Evolutionary conservation across 768 basidiomycete species (phyloP), one percentile per base, ranked within the genome.

Genomic region (Mycena epipterygia): DNA sequence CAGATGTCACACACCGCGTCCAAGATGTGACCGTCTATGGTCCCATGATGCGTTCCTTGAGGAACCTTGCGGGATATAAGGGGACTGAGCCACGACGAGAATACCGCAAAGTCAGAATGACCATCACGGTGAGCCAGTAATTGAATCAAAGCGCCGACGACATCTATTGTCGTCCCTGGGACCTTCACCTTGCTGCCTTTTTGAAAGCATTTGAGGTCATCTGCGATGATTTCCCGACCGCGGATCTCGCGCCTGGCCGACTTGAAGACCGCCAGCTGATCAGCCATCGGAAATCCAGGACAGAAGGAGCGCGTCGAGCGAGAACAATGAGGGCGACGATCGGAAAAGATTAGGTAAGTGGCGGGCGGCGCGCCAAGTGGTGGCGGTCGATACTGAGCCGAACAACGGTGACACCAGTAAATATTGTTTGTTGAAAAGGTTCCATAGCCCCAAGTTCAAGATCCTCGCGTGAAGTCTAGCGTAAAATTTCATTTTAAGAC

Each of bases 71-170:
- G 35, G 17, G 37, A 12, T 29, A 70, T 55, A 13, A 70, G 64
- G 2, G 69, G 69, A 6, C 63, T 23, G 25, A 70, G 63, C 69
- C 27, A 65, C 2, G 69, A 41, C 0, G 69, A 70, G 41, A 70
- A 70, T 0, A 70, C 32, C 0, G 69, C 69, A 25, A 65, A 65
- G 51, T 57, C 57, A 13, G 7, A 21, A n/a, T 49, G 51, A 0
- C 68, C 67, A 2, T n/a, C 27, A 19, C 27, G 6, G 29, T 67
- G 48, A 2, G 44, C 42, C 14, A 67, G 14, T 13, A 19, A 17
- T 23, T 67, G 65, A 16, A 68, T 41, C 39, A 68, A 42, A 30
- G 67, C 58, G 23, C 58, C 58, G 30, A 68, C 58, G 13, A 41
- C 67, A 37, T 62, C 62, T 16, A 68, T 11, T 17, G 42, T 5